phyloP scores from a whole-genome alignment of 2,329 filamentous ascomycete genomes.

The Penicillium sp. region DNA sequence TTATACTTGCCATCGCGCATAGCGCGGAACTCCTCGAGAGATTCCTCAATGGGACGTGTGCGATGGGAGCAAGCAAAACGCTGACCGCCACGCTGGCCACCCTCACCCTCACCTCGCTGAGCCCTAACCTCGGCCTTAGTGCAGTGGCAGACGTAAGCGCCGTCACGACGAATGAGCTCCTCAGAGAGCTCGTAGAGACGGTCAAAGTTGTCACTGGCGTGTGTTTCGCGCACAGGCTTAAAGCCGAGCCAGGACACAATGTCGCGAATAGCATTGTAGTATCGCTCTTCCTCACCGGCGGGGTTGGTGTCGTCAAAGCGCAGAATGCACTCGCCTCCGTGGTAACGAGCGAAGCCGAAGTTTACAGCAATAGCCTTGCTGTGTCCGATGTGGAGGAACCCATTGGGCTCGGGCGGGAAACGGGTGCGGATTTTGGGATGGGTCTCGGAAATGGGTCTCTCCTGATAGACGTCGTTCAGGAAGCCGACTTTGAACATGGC shows the following conservation, averaged over 20 bases:
- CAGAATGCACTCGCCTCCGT: slow-evolving; percentile 73
- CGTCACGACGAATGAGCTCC: slow-evolving; percentile 69
- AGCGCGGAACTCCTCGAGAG: slow-evolving; percentile 76
- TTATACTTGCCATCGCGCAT: slow-evolving; percentile 93
- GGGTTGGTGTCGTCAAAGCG: slow-evolving; percentile 96
- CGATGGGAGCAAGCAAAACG: slow-evolving; percentile 81
- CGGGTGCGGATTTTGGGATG: slow-evolving; percentile 56
- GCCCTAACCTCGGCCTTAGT: slow-evolving; percentile 75
- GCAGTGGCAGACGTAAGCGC: slow-evolving; percentile 83
- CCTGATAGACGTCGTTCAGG: slow-evolving; percentile 68
- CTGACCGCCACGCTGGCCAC: slow-evolving; percentile 58
- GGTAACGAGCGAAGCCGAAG: slow-evolving; percentile 86
- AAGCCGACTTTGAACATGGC: slow-evolving; percentile 80
- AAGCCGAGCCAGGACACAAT: slow-evolving; percentile 84
- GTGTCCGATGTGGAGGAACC: slow-evolving; percentile 89
- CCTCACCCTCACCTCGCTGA: slow-evolving; percentile 76
- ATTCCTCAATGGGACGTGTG: slow-evolving; percentile 69
- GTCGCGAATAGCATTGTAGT: slow-evolving; percentile 84
- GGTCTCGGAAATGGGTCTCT: slow-evolving; percentile 51
- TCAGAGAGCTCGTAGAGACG: slow-evolving; percentile 85
- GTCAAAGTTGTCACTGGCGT: slow-evolving; percentile 89
- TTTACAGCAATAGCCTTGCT: slow-evolving; percentile 95
- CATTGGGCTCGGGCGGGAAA: slow-evolving; percentile 87
- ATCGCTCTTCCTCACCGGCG: slow-evolving; percentile 85
- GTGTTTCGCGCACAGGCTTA: slow-evolving; percentile 72